Percentiles rank a stretch among this genome's conserved stretches.
Conservation (phyloP, 2,329 filamentous ascomycete genomes). For the Mycosphaerelloides madeirae region DNA sequence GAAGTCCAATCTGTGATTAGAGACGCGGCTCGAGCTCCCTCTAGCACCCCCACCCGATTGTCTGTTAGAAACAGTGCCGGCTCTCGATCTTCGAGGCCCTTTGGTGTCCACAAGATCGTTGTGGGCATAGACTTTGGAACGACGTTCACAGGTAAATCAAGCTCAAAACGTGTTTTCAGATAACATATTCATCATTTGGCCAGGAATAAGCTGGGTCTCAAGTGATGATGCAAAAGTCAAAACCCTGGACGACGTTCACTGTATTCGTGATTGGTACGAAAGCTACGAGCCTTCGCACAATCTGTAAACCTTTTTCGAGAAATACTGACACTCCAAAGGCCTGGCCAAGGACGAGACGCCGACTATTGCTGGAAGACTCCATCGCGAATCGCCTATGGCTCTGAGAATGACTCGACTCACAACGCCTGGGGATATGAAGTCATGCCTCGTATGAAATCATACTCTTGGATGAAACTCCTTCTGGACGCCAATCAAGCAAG, state of each 20-base stretch:
- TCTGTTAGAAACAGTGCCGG: too few species aligned
- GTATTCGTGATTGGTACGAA: constrained; percentile 8
- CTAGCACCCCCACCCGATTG: too few species aligned
- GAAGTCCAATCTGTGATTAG: too few species aligned
- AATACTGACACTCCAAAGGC: constrained; percentile 2
- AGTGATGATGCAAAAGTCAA: constrained; percentile 8
- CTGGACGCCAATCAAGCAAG: constrained; percentile 1
- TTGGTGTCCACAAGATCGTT: constrained; percentile 10
- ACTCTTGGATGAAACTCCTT: constrained; percentile 15
- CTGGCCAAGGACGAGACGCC: constrained; percentile 3
- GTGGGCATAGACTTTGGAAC: constrained; percentile 12
- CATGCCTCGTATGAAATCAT: constrained; percentile 1
- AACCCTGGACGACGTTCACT: constrained; percentile 6
- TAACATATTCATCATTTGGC: constrained; percentile 2
- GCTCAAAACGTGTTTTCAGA: too few species aligned
- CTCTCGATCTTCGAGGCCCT: too few species aligned
- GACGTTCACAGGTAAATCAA: constrained; percentile 9
- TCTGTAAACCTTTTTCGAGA: background rate
- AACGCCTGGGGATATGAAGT: constrained; percentile 10
- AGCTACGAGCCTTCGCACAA: background rate
- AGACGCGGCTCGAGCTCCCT: too few species aligned
- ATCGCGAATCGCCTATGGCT: constrained; percentile 8
- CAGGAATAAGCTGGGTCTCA: constrained; percentile 10
- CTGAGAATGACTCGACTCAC: background rate
- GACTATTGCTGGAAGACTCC: constrained; percentile 12